Evolutionary conservation across 108 stramenopile species (phyloP), one percentile per base, ranked within the genome.

Genomic region (Nitzschia inconspicua): DNA sequence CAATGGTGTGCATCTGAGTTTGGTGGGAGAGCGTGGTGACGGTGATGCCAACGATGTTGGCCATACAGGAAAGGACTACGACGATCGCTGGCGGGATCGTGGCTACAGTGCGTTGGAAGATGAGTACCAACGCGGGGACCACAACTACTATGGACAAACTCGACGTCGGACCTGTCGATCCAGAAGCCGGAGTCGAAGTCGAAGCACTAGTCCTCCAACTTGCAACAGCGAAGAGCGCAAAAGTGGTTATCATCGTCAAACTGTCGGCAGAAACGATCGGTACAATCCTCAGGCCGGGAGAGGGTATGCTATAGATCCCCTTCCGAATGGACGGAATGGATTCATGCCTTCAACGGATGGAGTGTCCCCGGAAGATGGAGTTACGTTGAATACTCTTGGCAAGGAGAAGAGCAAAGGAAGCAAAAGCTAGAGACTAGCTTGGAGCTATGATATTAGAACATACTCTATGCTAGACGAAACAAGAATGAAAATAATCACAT

Each of bases 121-220:
- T 28, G n/a, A 19, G 23, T 11, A 5, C 11, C 3, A 40, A 42
- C 37, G n/a, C 26, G 39, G 55, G 25, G 46, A 47, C 31, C 25
- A 53, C 59, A 16, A 47, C 49, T 35, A 31, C 53, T 36, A 43
- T 13, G 29, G 3, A n/a, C 22, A 60, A 26, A 20, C 41, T n/a
- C 55, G 65, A 8, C 57, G 60, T 3, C 29, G 37, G 10, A 11
- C 35, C 28, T 50, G 58, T 29, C 58, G 66, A 20, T 62, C 50
- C 23, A 27, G 58, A 25, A 68, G 66, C 47, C 57, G 58, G n/a
- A 68, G 66, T 30, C 31, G 66, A 20, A 68, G 66, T 63, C 56
- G 39, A n/a, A n/a, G n/a, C n/a, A n/a, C n/a, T n/a, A 46, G 55
- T 28, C 62, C 62, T 39, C 52, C 44, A 8, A 25, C 16, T 27